A percentile compares a stretch with the other conserved stretches of the same genome.
Evolutionary conservation across 441 rosid genomes (phyloP).

Genomic region (Hypseocharis bilobata): DNA sequence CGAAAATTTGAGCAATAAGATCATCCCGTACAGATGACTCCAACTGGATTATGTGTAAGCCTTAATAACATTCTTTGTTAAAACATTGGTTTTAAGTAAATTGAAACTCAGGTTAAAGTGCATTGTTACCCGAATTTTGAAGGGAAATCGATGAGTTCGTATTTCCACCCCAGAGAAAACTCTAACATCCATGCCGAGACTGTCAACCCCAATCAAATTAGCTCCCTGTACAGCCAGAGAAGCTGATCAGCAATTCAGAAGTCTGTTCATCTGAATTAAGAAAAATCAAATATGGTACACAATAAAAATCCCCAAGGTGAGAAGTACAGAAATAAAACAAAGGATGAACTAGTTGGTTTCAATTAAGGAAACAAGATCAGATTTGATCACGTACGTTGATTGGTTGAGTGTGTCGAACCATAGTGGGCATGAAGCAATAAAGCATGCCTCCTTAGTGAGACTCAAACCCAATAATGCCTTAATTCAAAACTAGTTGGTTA

Average conservation of each 20-base stretch:
- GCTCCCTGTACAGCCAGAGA: conserved; percentile 44
- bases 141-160: conserved; percentile 81
- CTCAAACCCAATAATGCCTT: neutral
- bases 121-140: conserved; percentile 57
- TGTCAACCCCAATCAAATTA: conserved; percentile 68
- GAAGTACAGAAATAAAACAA: neutral
- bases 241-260: conserved; percentile 17
- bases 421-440: too few relatives aligned
- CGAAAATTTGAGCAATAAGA: too few relatives aligned
- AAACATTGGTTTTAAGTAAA: neutral
- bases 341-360: too few relatives aligned
- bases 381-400: too few relatives aligned
- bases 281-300: neutral
- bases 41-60: neutral
- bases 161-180: conserved; percentile 62
- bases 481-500: neutral
- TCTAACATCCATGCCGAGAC: conserved; percentile 86
- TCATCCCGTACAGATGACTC: too few relatives aligned
- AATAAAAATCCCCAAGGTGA: neutral
- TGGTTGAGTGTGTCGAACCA: too few relatives aligned
- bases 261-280: neutral
- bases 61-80: neutral
- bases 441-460: too few relatives aligned
- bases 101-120: neutral
- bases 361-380: too few relatives aligned